Percentiles rank a stretch among this genome's conserved stretches.
Conservation (phyloP, 805 yeast species). For the Lachancea fermentati region DNA sequence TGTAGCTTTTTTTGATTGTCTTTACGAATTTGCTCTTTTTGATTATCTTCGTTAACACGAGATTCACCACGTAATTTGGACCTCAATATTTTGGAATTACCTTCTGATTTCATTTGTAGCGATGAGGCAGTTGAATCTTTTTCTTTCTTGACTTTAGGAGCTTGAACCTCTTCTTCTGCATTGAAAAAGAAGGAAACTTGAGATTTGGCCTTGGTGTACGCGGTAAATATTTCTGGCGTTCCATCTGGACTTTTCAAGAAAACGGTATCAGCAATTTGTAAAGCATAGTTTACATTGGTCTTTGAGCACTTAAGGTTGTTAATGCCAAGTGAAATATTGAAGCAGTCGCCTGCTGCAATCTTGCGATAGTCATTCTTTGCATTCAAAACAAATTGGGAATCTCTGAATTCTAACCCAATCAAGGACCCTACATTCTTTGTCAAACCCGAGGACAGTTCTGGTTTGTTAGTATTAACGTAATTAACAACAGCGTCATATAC, state of each 20-base stretch:
- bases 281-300: conserved; percentile 56
- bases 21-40: conserved; percentile 70
- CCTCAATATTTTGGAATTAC: conserved; percentile 61
- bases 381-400: conserved; percentile 66
- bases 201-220: conserved; percentile 60
- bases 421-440: conserved; percentile 82
- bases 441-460: conserved; percentile 59
- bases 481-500: conserved; percentile 61
- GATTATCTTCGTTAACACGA: conserved; percentile 62
- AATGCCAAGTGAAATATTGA: conserved; percentile 75
- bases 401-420: conserved; percentile 86
- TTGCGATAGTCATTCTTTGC: conserved; percentile 58
- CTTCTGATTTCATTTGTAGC: conserved; percentile 31
- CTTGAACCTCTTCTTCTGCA: conserved; percentile 49
- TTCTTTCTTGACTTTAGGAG: conserved; percentile 39
- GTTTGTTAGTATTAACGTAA: conserved; percentile 53
- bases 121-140: conserved; percentile 22
- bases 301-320: conserved; percentile 48
- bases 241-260: conserved; percentile 47
- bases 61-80: conserved; percentile 76
- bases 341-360: conserved; percentile 65
- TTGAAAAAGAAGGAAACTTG: conserved; percentile 84
- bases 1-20: conserved; percentile 80
- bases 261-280: conserved; percentile 76
- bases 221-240: conserved; percentile 61